Evolutionary conservation across 257 asterid species (phyloP).

Genomic region (Paulownia fortunei): DNA sequence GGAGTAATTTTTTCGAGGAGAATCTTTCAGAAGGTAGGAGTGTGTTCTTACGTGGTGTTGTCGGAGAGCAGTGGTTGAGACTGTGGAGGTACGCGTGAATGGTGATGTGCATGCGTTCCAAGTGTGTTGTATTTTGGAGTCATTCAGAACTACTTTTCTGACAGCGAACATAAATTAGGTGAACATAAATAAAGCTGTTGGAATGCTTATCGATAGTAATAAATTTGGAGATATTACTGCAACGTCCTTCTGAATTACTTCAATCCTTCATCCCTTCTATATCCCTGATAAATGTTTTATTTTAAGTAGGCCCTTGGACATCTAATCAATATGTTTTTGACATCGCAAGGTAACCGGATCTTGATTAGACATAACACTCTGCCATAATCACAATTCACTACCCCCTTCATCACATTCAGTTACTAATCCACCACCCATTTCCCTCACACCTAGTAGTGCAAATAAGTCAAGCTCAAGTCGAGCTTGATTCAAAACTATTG

Average conservation of each 20-base stretch:
- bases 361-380: background rate
- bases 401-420: too few species aligned
- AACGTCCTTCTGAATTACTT: background rate
- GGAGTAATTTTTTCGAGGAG: background rate
- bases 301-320: background rate
- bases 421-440: too few species aligned
- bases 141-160: background rate
- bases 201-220: background rate
- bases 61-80: background rate
- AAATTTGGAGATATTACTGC: background rate
- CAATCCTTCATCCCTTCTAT: background rate
- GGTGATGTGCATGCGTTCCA: background rate
- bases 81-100: background rate
- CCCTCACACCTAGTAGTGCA: too few species aligned
- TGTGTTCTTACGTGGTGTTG: background rate
- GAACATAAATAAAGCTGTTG: background rate
- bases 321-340: too few species aligned
- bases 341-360: too few species aligned
- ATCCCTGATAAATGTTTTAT: background rate
- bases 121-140: background rate
- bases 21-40: background rate
- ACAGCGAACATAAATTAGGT: background rate
- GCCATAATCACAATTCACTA: too few species aligned
- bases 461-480: too few species aligned
- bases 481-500: too few species aligned